These are phyloP conservation scores for Colletotrichum endophyticum DNA, from an alignment of 2,329 filamentous ascomycete species.

Conservation along the genomic window DNA sequence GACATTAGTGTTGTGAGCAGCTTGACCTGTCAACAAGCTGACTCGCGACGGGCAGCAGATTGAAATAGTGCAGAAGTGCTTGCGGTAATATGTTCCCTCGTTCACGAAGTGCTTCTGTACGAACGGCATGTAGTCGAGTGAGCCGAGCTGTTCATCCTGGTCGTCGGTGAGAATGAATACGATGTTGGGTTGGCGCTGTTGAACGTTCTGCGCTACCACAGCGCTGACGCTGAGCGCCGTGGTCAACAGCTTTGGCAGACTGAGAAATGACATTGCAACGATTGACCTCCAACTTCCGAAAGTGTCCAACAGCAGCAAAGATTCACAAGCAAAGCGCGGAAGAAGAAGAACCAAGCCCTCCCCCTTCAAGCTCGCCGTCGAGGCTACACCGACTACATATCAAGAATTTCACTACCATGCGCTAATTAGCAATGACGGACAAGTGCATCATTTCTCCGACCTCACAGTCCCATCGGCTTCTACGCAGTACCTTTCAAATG, in stretches of 20 bases:
- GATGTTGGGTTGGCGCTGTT: constrained; percentile 53
- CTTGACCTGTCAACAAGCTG: constrained; percentile 67
- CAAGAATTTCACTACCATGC: neutral
- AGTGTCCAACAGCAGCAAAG: neutral
- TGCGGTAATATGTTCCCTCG: constrained; percentile 62
- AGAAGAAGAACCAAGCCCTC: neutral
- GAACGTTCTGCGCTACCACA: neutral
- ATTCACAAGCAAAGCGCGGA: neutral
- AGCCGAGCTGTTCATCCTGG: constrained; percentile 67
- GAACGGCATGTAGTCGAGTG: constrained; percentile 64
- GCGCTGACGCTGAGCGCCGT: neutral
- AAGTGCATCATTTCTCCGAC: neutral
- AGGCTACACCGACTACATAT: neutral
- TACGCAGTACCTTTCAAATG: neutral
- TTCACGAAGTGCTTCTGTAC: constrained; percentile 60
- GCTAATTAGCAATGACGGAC: neutral
- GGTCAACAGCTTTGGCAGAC: neutral
- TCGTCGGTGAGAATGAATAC: constrained; percentile 73
- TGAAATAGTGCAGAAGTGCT: constrained; percentile 71
- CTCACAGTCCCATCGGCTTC: neutral
- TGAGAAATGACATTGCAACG: neutral
- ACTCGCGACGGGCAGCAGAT: constrained; percentile 73
- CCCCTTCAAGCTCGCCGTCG: neutral
- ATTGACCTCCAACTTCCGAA: neutral
- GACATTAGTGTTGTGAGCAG: constrained; percentile 75